A percentile compares a stretch with the other conserved stretches of the same genome.
Conservation (phyloP, 179 eudicot species). For the Actinidia polygama region DNA sequence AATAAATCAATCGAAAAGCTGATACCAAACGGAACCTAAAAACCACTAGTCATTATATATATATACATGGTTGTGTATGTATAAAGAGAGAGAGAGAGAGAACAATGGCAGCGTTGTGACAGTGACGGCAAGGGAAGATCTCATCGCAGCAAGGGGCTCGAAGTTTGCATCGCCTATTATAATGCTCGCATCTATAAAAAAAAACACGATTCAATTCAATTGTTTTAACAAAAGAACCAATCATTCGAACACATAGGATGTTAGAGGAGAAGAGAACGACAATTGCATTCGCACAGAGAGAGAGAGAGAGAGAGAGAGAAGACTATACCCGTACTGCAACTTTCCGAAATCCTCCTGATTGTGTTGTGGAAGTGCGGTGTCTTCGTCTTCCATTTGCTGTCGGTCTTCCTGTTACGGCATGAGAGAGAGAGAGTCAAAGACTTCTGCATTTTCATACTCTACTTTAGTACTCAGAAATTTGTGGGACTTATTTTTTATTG, state of each 20-base stretch:
- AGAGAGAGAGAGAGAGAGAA: neutral
- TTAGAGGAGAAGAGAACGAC: neutral
- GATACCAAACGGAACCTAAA: too few relatives aligned
- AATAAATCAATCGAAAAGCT: too few relatives aligned
- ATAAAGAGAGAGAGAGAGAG: neutral
- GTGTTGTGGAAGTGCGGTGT: neutral
- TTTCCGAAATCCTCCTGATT: constrained; percentile 48
- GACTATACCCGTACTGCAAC: constrained; percentile 45
- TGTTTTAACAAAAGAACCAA: neutral
- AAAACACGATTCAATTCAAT: neutral
- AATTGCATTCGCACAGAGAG: neutral
- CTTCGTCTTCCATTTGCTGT: constrained; percentile 1
- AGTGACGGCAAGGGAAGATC: constrained; percentile 80
- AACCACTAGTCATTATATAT: too few relatives aligned
- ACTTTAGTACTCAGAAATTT: too few relatives aligned
- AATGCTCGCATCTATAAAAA: constrained; percentile 59
- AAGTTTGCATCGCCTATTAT: constrained; percentile 69
- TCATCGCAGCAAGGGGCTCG: constrained; percentile 77
- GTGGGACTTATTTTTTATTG: too few relatives aligned
- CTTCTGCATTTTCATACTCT: too few relatives aligned
- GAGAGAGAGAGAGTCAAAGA: neutral
- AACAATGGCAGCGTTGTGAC: constrained; percentile 74
- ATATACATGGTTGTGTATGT: too few relatives aligned
- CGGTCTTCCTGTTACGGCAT: neutral
- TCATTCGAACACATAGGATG: neutral